Evolutionary conservation across 2,329 filamentous ascomycete species (phyloP).

Genomic region (Xylaria sp.): DNA sequence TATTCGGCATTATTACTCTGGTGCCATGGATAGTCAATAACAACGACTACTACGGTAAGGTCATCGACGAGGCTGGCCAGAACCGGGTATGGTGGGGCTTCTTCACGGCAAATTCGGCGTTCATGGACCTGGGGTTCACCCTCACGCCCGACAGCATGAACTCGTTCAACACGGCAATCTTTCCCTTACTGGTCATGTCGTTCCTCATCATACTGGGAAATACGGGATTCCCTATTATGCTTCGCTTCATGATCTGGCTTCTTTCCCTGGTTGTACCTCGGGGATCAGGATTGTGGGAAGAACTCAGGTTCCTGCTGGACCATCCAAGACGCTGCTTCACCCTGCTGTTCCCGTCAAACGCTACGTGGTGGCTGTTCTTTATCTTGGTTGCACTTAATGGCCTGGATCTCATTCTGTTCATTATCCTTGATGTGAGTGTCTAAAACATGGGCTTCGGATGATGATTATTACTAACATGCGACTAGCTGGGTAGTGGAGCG

Average conservation of each 20-base stretch:
- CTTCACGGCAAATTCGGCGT: constrained; percentile 84
- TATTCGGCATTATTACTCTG: constrained; percentile 73
- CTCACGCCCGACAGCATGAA: constrained; percentile 93
- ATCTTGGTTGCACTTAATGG: constrained; percentile 81
- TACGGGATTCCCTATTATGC: constrained; percentile 92
- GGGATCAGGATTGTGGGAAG: constrained; percentile 78
- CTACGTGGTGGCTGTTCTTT: constrained; percentile 95
- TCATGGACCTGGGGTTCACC: constrained; percentile 94
- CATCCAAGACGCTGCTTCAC: constrained; percentile 97
- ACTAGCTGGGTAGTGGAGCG: constrained; percentile 68
- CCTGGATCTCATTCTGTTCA: constrained; percentile 86
- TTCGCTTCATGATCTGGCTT: constrained; percentile 90
- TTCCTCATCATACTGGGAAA: constrained; percentile 95
- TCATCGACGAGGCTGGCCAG: constrained; percentile 66
- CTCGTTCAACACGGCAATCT: constrained; percentile 78
- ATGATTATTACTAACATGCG: constrained; percentile 14
- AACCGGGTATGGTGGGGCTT: constrained; percentile 87
- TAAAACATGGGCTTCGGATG: background rate
- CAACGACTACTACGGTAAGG: constrained; percentile 60
- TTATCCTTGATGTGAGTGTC: constrained; percentile 79
- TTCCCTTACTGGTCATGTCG: constrained; percentile 74
- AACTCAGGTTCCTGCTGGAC: constrained; percentile 86
- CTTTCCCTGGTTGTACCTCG: constrained; percentile 67
- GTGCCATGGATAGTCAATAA: constrained; percentile 77
- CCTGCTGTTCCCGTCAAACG: constrained; percentile 82